Evolutionary conservation across 106 monocot species (phyloP), one percentile per base, ranked within the genome.

Genomic region (Amphibolis antarctica): DNA sequence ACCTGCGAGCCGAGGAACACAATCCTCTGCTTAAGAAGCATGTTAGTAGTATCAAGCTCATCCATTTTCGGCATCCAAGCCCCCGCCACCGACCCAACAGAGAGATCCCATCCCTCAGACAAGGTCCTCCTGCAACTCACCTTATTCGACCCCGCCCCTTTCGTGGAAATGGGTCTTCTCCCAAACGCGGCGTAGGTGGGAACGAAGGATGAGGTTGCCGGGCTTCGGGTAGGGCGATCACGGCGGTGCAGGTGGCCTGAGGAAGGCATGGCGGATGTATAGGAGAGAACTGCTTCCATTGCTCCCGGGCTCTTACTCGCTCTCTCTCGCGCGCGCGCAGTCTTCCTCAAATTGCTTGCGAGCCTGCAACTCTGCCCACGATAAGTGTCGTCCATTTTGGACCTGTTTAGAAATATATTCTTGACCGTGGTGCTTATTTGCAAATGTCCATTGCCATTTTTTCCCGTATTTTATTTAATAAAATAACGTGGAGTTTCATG

Each of bases 1-100:
- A 98, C 98, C 87, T 86, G 91, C 55, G 90, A 91, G 10, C 91
- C 98, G 46, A 98, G 63, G 68, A 98, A 98, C 69, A 98, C 78
- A 53, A 98, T 85, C 55, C 98, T 64, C 78, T 98, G 98, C 57
- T 70, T 73, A 53, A 98, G 85, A 59, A 98, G 98, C 98, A 87
- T 98, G 70, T 98, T 91, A 24, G 78, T 91, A 44, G 82, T 72
- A 31, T 98, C 98, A 23, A 98, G 74, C 52, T 90, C 90, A 48
- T 91, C 87, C 60, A 86, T 65, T 48, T 79, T 82, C 19, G 80
- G 84, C 82, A 82, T 62, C 75, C 79, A 78, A 15, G 86, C 51
- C 28, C 77, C 71, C 19, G 63, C 47, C 30, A 57, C 69, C 3
- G 67, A 22, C 1, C 23, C 48, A 30, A 61, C 57, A 24, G 74